Base-by-base conservation (phyloP, 2,329 filamentous ascomycete species). In the Didymella exigua region DNA sequence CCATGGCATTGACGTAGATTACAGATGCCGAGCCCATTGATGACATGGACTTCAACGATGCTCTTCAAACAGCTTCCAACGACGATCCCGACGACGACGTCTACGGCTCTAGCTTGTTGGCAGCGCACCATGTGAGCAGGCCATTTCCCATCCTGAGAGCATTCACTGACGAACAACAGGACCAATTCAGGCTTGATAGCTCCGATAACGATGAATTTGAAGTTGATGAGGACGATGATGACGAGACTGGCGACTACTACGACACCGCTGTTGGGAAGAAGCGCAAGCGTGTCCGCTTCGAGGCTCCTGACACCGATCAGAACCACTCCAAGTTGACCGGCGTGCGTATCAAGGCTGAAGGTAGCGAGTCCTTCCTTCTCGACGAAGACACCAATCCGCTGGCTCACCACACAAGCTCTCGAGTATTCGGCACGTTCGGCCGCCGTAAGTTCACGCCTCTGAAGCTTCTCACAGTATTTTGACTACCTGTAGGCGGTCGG, bases 391-490 rank as follows among this genome's bases (percentile, higher is more conserved):
- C 56, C 7, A 36, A 24, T 9, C 24, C 58, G 14, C 24, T 59
- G 21, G 47, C 40, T 3, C 27, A 49, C 19, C 37, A 42, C 2
- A 34, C 51, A 16, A 48, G 61, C 8, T 58, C 62, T 14, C 63
- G 60, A 5, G 49, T 61, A 1, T 56, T 60, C 9, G 68, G 68
- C 34, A 66, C 61, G 2, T 70, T 69, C 38, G 67, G 67, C 10
- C 68, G 65, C 10, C 51, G 45, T 33, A 53, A 62, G 34, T 63
- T 6, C 47, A 13, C 11, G 4, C 16, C 1, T 29, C 19, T 40
- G 5, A 2, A 26, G 10, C 8, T 21, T 5, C 26, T n/a, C n/a
- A n/a, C n/a, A 27, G 9, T 21, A n/a, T 11, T 19, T 24, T 49
- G 16, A 54, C 26, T 26, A 5, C 19, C 18, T 31, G 5, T 24